Conservation (phyloP, 768 basidiomycete genomes). For the Naganishia kalamii region DNA sequence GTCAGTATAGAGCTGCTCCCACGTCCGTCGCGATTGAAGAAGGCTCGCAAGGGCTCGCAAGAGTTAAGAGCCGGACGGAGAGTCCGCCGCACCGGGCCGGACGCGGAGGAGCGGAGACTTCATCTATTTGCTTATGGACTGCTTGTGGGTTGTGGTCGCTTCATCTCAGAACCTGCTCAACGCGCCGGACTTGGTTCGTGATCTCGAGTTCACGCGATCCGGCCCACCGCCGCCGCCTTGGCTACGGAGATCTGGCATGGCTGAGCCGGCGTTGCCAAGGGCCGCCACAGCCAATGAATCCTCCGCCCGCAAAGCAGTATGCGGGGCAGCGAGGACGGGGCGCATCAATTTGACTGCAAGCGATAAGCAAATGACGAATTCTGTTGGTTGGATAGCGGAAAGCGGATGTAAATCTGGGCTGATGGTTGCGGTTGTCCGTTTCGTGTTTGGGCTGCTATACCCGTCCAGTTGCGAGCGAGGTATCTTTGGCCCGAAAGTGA, state of each 20-base stretch:
- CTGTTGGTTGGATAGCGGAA: constrained; percentile 1
- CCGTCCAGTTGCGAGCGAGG: not conserved
- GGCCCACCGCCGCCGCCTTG: not conserved
- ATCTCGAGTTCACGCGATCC: not conserved
- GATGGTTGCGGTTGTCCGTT: not conserved
- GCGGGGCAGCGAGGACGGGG: constrained; percentile 1
- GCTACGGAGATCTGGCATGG: not conserved
- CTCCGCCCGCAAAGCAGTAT: not conserved
- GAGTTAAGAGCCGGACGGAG: too few relatives aligned
- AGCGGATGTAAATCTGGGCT: constrained; percentile 7
- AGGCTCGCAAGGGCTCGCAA: too few relatives aligned
- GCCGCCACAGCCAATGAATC: constrained; percentile 3
- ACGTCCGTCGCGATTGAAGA: too few relatives aligned
- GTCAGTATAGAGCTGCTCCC: too few relatives aligned
- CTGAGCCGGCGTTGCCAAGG: not conserved
- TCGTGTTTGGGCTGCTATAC: not conserved
- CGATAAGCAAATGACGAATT: constrained; percentile 16
- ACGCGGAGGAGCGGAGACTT: too few relatives aligned
- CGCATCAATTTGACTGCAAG: not conserved
- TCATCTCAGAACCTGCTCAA: too few relatives aligned
- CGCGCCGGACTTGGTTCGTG: too few relatives aligned
- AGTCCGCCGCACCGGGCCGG: too few relatives aligned
- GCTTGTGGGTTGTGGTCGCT: too few relatives aligned
- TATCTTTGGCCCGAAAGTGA: constrained; percentile 3
- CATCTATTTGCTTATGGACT: too few relatives aligned